These are phyloP conservation scores for Phytophthora pini DNA, from an alignment of 352 stramenopile genomes.

Conservation along the genomic window DNA sequence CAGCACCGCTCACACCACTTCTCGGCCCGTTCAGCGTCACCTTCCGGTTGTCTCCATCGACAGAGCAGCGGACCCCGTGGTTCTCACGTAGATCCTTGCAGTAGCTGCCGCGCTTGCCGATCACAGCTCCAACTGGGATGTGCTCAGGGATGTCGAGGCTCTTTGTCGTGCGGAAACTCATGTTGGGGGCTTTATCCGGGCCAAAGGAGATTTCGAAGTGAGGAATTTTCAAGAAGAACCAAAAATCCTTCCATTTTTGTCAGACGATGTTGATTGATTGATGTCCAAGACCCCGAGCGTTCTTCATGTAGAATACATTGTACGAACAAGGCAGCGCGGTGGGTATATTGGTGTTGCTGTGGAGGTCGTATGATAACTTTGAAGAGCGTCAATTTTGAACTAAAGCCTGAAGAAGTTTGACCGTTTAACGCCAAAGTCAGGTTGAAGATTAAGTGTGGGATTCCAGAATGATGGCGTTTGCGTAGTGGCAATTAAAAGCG, in stretches of 20 bases:
- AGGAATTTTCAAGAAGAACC: background rate
- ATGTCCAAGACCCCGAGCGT: too few relatives aligned
- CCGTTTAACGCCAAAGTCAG: too few relatives aligned
- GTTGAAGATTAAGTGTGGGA: slow-evolving; percentile 14
- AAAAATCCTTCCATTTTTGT: background rate
- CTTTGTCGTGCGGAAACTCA: slow-evolving; percentile 28
- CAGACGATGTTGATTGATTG: background rate
- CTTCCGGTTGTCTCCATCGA: slow-evolving; percentile 32
- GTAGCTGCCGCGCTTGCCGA: slow-evolving; percentile 46
- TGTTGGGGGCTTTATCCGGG: background rate
- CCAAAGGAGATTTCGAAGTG: slow-evolving; percentile 16
- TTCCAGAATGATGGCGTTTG: slow-evolving; percentile 27
- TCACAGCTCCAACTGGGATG: slow-evolving; percentile 48
- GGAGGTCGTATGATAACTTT: too few relatives aligned
- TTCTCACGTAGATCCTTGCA: slow-evolving; percentile 39
- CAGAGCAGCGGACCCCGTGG: slow-evolving; percentile 36
- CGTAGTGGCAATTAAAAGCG: background rate
- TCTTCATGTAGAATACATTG: too few relatives aligned
- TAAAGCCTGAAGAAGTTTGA: too few relatives aligned
- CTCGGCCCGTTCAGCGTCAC: slow-evolving; percentile 35
- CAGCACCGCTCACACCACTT: slow-evolving; percentile 15
- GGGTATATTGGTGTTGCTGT: too few relatives aligned
- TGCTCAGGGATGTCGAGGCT: slow-evolving; percentile 37
- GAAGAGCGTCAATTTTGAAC: too few relatives aligned
- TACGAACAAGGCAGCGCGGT: too few relatives aligned